Evolutionary conservation across 495 filamentous ascomycete genomes (phyloP).

Genomic region (Cercophora newfieldiana): DNA sequence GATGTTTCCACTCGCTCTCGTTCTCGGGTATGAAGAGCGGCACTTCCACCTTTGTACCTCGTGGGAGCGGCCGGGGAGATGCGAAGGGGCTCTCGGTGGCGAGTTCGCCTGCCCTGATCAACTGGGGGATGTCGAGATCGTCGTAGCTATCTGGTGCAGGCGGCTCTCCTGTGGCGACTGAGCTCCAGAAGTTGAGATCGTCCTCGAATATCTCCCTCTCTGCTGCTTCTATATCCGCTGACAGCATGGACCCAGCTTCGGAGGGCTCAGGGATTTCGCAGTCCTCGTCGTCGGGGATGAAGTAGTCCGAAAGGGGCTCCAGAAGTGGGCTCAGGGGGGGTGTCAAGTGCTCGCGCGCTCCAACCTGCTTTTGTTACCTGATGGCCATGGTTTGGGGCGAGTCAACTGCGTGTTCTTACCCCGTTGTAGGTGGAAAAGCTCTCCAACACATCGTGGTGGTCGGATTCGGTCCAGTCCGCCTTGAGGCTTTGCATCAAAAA

Average conservation of each 20-base stretch:
- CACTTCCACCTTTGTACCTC: slow-evolving; percentile 28
- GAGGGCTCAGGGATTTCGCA: slow-evolving; percentile 56
- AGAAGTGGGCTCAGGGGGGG: slow-evolving; percentile 59
- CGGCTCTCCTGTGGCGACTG: neutral
- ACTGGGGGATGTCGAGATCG: slow-evolving; percentile 25
- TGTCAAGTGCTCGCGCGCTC: slow-evolving; percentile 45
- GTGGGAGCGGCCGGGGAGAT: slow-evolving; percentile 14
- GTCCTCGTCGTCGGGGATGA: slow-evolving; percentile 46
- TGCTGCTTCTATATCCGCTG: slow-evolving; percentile 47
- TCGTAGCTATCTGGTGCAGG: slow-evolving; percentile 23
- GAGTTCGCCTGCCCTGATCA: slow-evolving; percentile 28
- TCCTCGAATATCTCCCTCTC: slow-evolving; percentile 36
- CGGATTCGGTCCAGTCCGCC: slow-evolving; percentile 39
- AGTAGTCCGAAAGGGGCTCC: slow-evolving; percentile 38
- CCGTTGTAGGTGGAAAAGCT: slow-evolving; percentile 32
- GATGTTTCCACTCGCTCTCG: slow-evolving; percentile 3
- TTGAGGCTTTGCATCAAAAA: slow-evolving; percentile 33
- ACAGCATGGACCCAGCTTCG: slow-evolving; percentile 47
- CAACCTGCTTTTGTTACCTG: slow-evolving; percentile 32
- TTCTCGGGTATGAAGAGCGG: slow-evolving; percentile 24
- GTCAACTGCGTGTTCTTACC: slow-evolving; percentile 31
- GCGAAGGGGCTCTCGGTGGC: neutral
- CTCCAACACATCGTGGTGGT: slow-evolving; percentile 36
- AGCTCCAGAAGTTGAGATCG: slow-evolving; percentile 26
- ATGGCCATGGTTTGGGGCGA: slow-evolving; percentile 12